Percentiles rank a stretch among this genome's conserved stretches.
These are phyloP conservation scores for Yamadazyma siamensis DNA, from an alignment of 1,139 yeast species.

Conservation along the genomic window DNA sequence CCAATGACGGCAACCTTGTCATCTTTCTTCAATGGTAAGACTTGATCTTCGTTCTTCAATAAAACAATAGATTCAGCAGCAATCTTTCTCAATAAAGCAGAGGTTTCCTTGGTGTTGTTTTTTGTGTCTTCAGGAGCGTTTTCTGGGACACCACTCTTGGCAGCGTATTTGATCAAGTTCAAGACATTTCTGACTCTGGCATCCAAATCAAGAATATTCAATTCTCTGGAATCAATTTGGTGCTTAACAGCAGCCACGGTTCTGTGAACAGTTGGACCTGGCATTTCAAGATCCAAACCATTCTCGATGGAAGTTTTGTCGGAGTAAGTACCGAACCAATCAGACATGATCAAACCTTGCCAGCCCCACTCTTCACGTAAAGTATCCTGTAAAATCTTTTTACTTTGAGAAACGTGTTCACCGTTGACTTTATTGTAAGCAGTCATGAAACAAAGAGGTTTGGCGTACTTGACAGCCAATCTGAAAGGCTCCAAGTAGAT, in stretches of 20 bases:
- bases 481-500: conserved; percentile 62
- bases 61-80: conserved; percentile 53
- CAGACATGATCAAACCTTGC: conserved; percentile 56
- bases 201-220: conserved; percentile 30
- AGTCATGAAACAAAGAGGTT: conserved; percentile 46
- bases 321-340: conserved; percentile 60
- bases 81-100: conserved; percentile 38
- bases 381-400: conserved; percentile 38
- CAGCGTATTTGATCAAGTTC: conserved; percentile 39
- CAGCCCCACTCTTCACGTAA: conserved; percentile 33
- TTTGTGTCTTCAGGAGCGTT: conserved; percentile 22
- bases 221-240: conserved; percentile 26
- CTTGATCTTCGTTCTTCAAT: conserved; percentile 44
- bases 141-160: conserved; percentile 34
- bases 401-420: conserved; percentile 48
- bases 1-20: conserved; percentile 30
- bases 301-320: conserved; percentile 43
- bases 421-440: conserved; percentile 60
- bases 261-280: conserved; percentile 54
- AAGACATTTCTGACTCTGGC: conserved; percentile 47
- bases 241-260: conserved; percentile 30
- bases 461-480: conserved; percentile 46
- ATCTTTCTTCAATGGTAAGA: conserved; percentile 35
- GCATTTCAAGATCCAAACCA: conserved; percentile 64
- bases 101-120: conserved; percentile 43